Percentiles rank a stretch among this genome's conserved stretches.
phyloP scores from a whole-genome alignment of 2,329 filamentous ascomycete genomes.

The Exophiala sideris region DNA sequence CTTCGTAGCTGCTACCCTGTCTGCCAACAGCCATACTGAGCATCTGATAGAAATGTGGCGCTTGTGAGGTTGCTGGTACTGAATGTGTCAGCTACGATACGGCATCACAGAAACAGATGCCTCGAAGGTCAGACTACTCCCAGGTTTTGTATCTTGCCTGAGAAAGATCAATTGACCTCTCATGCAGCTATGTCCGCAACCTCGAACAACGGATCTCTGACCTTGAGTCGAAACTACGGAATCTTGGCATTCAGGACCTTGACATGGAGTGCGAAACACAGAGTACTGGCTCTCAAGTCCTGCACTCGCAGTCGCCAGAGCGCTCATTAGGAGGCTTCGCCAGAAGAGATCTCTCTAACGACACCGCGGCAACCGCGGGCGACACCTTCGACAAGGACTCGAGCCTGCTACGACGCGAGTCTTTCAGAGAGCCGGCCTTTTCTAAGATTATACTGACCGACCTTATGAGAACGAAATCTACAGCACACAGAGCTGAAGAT shows the following conservation, averaged over 20 bases:
- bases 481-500: background rate
- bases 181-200: conserved; percentile 79
- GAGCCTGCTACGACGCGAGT: background rate
- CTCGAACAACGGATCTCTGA: conserved; percentile 68
- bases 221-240: background rate
- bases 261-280: too few relatives aligned
- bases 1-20: background rate
- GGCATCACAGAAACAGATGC: conserved; percentile 91
- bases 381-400: background rate
- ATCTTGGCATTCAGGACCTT: too few relatives aligned
- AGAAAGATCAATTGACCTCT: background rate
- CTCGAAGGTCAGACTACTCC: conserved; percentile 45
- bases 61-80: conserved; percentile 83
- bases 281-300: too few relatives aligned
- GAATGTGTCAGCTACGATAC: conserved; percentile 93
- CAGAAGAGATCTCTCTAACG: background rate
- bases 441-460: conserved; percentile 9
- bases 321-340: background rate
- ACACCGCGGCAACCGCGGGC: background rate
- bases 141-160: background rate
- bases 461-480: conserved; percentile 4
- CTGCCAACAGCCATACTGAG: background rate
- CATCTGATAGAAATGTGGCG: conserved; percentile 63
- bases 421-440: conserved; percentile 4
- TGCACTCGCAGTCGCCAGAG: too few relatives aligned